These are phyloP conservation scores for Arachis stenosperma DNA, from an alignment of 306 rosid species.

Conservation along the genomic window DNA sequence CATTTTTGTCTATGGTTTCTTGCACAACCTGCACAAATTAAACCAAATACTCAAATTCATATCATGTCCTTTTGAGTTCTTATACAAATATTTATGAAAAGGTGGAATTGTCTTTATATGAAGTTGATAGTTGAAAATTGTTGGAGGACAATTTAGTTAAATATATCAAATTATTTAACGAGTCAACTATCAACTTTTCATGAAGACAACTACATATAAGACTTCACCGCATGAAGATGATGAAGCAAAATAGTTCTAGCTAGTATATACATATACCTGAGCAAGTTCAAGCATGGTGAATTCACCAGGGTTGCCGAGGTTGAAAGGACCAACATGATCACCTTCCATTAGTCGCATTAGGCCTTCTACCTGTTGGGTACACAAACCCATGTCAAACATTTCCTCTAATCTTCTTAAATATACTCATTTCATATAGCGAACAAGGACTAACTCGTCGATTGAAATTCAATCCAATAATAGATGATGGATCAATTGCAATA, in stretches of 20 bases:
- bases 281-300: slow-evolving; percentile 99
- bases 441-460: too few species aligned
- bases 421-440: background rate
- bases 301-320: slow-evolving; percentile 98
- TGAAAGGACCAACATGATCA: slow-evolving; percentile 92
- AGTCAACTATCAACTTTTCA: too few species aligned
- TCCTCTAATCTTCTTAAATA: background rate
- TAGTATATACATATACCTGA: slow-evolving; percentile 52
- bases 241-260: background rate
- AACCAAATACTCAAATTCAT: background rate
- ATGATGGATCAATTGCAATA: too few species aligned
- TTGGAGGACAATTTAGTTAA: too few species aligned
- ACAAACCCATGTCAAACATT: slow-evolving; percentile 12
- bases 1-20: slow-evolving; percentile 84
- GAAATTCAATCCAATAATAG: too few species aligned
- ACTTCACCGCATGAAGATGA: background rate
- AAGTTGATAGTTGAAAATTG: too few species aligned
- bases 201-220: too few species aligned
- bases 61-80: background rate
- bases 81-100: background rate
- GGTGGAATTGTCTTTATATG: background rate
- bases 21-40: slow-evolving; percentile 72
- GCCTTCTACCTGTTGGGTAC: slow-evolving; percentile 72
- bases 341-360: slow-evolving; percentile 91
- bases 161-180: too few species aligned